phyloP scores from a whole-genome alignment of 805 yeast species.

The Myxozyma vanderwaltii region DNA sequence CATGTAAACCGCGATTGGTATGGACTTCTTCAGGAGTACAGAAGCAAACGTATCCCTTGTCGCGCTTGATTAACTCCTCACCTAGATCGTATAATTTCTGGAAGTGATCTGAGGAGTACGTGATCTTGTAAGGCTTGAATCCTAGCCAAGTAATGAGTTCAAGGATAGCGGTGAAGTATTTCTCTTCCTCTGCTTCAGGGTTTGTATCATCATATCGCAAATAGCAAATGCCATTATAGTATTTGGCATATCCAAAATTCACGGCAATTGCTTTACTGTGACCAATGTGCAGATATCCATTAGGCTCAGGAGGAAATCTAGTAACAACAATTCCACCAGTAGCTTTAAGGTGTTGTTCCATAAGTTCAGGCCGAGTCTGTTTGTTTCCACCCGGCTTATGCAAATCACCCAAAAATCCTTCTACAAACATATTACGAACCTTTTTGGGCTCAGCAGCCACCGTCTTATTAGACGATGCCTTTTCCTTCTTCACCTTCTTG shows the following conservation, averaged over 20 bases:
- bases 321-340: slow-evolving; percentile 86
- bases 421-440: slow-evolving; percentile 67
- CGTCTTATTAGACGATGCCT: slow-evolving; percentile 26
- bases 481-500: slow-evolving; percentile 54
- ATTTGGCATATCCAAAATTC: slow-evolving; percentile 95
- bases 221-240: slow-evolving; percentile 82
- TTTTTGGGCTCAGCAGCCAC: slow-evolving; percentile 49
- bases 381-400: slow-evolving; percentile 96
- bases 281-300: slow-evolving; percentile 96
- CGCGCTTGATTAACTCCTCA: slow-evolving; percentile 70
- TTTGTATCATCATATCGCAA: slow-evolving; percentile 96
- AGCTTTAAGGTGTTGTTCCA: slow-evolving; percentile 74
- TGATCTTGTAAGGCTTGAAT: slow-evolving; percentile 87
- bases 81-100: slow-evolving; percentile 87
- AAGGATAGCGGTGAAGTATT: slow-evolving; percentile 78
- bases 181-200: slow-evolving; percentile 98
- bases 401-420: slow-evolving; percentile 92
- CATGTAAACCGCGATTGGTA: slow-evolving; percentile 85
- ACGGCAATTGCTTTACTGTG: slow-evolving; percentile 98
- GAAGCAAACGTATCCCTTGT: slow-evolving; percentile 87
- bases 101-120: slow-evolving; percentile 95
- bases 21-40: slow-evolving; percentile 91
- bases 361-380: slow-evolving; percentile 82
- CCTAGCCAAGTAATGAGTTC: slow-evolving; percentile 94
- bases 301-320: slow-evolving; percentile 98